Evolutionary conservation across 176 grass and related monocot species (phyloP).

Genomic region (Musa acuminata): DNA sequence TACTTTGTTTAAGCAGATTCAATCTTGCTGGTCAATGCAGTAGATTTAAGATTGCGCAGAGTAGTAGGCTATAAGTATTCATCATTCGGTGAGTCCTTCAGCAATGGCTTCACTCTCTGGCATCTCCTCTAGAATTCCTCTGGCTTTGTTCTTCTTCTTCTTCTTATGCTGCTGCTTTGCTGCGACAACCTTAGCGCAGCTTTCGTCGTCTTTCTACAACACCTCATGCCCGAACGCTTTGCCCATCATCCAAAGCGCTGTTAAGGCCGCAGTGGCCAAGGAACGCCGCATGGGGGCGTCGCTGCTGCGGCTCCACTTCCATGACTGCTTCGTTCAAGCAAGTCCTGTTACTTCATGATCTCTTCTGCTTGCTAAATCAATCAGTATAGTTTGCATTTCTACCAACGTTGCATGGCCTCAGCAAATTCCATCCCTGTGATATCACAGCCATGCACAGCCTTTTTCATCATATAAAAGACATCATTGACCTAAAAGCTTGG

Average conservation of each 20-base stretch:
- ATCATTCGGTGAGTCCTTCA: too few species aligned
- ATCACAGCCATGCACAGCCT: too few species aligned
- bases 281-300: constrained; percentile 63
- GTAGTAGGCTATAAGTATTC: too few species aligned
- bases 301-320: constrained; percentile 62
- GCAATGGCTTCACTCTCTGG: too few species aligned
- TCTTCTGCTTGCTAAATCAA: background rate
- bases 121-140: background rate
- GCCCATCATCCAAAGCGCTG: background rate
- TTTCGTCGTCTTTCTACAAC: constrained; percentile 6
- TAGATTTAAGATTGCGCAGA: too few species aligned
- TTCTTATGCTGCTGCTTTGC: background rate
- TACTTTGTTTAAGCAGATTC: too few species aligned
- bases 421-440: too few species aligned
- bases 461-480: too few species aligned
- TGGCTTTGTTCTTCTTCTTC: background rate
- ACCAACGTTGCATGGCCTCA: too few species aligned
- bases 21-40: too few species aligned
- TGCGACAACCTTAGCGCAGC: background rate
- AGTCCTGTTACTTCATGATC: constrained; percentile 4
- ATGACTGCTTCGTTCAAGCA: constrained; percentile 83
- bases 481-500: too few species aligned
- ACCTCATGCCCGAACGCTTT: background rate
- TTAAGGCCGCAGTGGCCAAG: background rate
- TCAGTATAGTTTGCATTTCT: too few species aligned